These are phyloP conservation scores for Cyberlindnera mississippiensis DNA, from an alignment of 805 yeast species.

Conservation along the genomic window DNA sequence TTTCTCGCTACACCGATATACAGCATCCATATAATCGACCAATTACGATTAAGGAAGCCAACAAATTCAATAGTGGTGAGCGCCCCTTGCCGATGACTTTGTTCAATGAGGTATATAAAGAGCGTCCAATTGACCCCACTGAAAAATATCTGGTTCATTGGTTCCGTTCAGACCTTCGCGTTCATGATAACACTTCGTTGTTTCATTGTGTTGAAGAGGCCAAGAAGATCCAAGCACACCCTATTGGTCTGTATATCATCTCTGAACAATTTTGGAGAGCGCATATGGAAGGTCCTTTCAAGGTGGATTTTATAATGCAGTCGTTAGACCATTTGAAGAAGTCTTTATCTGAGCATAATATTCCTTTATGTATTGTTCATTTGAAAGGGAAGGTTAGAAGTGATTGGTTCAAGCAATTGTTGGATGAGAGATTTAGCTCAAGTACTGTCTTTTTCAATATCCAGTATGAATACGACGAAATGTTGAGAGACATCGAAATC, in stretches of 20 bases:
- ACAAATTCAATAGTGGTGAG: constrained; percentile 11
- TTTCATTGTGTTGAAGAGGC: constrained; percentile 34
- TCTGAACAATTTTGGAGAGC: constrained; percentile 38
- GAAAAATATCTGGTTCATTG: constrained; percentile 36
- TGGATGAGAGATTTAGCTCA: constrained; percentile 11
- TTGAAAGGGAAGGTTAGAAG: constrained; percentile 17
- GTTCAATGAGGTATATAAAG: constrained; percentile 4
- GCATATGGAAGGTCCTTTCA: constrained; percentile 42
- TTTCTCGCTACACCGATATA: too few relatives aligned
- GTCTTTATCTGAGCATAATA: constrained; percentile 31
- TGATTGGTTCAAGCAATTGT: constrained; percentile 24
- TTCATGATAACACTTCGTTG: constrained; percentile 41
- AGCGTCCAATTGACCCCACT: neutral
- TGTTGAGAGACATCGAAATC: constrained; percentile 29
- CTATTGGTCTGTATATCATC: constrained; percentile 39
- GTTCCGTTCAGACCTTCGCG: constrained; percentile 44
- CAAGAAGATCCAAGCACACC: constrained; percentile 27
- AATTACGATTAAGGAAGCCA: constrained; percentile 9
- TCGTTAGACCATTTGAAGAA: constrained; percentile 31
- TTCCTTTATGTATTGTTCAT: constrained; percentile 33
- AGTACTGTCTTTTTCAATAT: constrained; percentile 28
- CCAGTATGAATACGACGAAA: constrained; percentile 35
- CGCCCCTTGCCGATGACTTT: constrained; percentile 11
- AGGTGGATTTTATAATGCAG: constrained; percentile 36
- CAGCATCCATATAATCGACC: neutral